Evolutionary conservation across 768 basidiomycete species (phyloP).

Genomic region (Lactarius hatsudake): DNA sequence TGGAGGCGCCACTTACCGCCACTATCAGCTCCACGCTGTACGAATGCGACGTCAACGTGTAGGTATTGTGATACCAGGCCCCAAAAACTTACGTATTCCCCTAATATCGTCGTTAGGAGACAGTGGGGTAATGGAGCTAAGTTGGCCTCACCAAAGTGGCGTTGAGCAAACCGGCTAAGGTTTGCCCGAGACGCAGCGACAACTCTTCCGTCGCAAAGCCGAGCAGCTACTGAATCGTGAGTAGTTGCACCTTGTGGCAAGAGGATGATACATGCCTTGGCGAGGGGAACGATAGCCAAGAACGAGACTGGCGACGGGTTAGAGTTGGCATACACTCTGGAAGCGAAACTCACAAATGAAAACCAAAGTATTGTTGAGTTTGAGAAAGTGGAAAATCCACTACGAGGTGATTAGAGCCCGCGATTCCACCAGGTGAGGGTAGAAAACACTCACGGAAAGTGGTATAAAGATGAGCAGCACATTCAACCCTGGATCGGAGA

Average conservation of each 20-base stretch:
- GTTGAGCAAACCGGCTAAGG: slow-evolving; percentile 79
- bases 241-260: no score
- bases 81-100: slow-evolving; percentile 32
- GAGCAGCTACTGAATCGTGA: no score
- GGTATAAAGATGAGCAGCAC: slow-evolving; percentile 71
- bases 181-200: slow-evolving; percentile 78
- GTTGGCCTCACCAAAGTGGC: slow-evolving; percentile 62
- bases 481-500: slow-evolving; percentile 54
- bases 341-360: slow-evolving; percentile 60
- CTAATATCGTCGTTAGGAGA: slow-evolving; percentile 19
- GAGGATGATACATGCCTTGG: slow-evolving; percentile 54
- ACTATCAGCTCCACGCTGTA: slow-evolving; percentile 44
- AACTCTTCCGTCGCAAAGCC: slow-evolving; percentile 86
- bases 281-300: slow-evolving; percentile 79
- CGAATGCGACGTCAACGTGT: background rate
- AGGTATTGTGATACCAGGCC: background rate
- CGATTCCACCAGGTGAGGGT: slow-evolving; percentile 3
- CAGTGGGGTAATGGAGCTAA: background rate
- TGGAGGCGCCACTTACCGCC: slow-evolving; percentile 33
- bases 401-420: slow-evolving; percentile 33
- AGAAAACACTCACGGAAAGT: slow-evolving; percentile 48
- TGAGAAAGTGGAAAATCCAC: slow-evolving; percentile 74
- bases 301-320: slow-evolving; percentile 54
- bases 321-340: background rate
- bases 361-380: slow-evolving; percentile 54